Evolutionary conservation across 352 stramenopile genomes (phyloP), one percentile per base, ranked within the genome.

Genomic region (Phytophthora uliginosa): DNA sequence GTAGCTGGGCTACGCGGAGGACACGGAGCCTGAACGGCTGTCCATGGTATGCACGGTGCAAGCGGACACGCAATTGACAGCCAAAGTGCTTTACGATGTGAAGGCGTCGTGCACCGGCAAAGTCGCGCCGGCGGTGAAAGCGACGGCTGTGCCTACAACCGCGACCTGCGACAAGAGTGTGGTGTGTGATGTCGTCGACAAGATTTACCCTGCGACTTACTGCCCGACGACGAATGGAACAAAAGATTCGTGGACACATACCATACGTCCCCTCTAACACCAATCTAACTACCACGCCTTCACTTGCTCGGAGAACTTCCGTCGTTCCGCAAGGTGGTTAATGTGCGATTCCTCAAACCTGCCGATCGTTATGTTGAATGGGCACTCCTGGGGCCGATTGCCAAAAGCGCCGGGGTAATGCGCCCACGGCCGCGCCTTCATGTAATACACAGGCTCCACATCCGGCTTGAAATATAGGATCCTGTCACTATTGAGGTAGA

Each of bases 401-500:
- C 61, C 71, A 33, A 82, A 78, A 9, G 59, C 73, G n/a, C 81
- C 83, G 36, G 83, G 70, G 47, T 79, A 87, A 42, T 78, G 52
- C 10, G 67, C 66, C 22, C 76, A 84, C 1, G 69, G 73, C 13
- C 74, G 72, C 10, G 81, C 78, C 45, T 78, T 81, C 24, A 79
- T 81, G 36, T 85, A 82, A 68, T 79, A 84, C 5, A 89, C 52
- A n/a, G 59, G 47, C 42, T 82, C 56, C 17, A 81, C 70, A 24
- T 84, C 65, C 13, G 73, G 72, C 24, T 74, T 71, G 40, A 72
- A 82, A 38, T 73, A 10, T 15, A 81, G 66, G 48, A 90, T 85
- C 26, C 78, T 68, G 68, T 90, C 78, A 66, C 80, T 90, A 62
- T 86, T 88, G 48, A 88, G 76, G 67, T 87, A 90, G 12, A 88